Evolutionary conservation across 1,284 basidiomycete genomes (phyloP).

Genomic region (Irpex sp.): DNA sequence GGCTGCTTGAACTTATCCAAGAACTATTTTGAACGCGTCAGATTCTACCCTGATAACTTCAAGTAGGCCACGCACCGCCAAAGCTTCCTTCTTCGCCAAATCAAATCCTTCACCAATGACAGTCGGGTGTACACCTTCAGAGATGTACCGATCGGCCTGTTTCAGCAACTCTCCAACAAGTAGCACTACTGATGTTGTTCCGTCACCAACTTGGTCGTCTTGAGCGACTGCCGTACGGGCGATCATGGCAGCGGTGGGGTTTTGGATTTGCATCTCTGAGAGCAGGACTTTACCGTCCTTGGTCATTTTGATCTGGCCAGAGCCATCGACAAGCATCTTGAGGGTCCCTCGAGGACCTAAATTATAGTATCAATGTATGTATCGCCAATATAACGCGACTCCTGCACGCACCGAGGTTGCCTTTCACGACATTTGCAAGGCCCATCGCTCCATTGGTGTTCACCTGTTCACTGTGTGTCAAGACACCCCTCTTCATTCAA

Average conservation of each 20-base stretch:
- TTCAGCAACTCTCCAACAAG: slow-evolving; percentile 97
- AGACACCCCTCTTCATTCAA: background rate
- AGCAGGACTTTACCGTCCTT: slow-evolving; percentile 99
- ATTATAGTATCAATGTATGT: slow-evolving; percentile 17
- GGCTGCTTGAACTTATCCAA: slow-evolving; percentile 86
- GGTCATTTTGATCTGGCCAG: slow-evolving; percentile 99
- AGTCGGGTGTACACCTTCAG: slow-evolving; percentile 97
- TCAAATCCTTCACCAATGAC: slow-evolving; percentile 96
- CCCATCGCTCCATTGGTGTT: slow-evolving; percentile 95
- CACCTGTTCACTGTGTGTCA: slow-evolving; percentile 45
- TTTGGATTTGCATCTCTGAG: slow-evolving; percentile 99
- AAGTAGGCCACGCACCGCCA: slow-evolving; percentile 56
- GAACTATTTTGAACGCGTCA: slow-evolving; percentile 53
- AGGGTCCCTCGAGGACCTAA: slow-evolving; percentile 91
- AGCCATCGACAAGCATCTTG: slow-evolving; percentile 99
- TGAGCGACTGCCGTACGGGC: slow-evolving; percentile 97
- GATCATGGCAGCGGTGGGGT: slow-evolving; percentile 99
- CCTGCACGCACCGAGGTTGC: slow-evolving; percentile 78
- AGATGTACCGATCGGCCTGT: slow-evolving; percentile 97
- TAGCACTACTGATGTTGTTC: slow-evolving; percentile 96
- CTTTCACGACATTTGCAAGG: slow-evolving; percentile 95
- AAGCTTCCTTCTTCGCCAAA: slow-evolving; percentile 93
- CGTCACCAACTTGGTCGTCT: slow-evolving; percentile 99
- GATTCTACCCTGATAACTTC: slow-evolving; percentile 8
- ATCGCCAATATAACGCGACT: background rate